Evolutionary conservation across 345 rosid species (phyloP).

Genomic region (Carallia brachiata): DNA sequence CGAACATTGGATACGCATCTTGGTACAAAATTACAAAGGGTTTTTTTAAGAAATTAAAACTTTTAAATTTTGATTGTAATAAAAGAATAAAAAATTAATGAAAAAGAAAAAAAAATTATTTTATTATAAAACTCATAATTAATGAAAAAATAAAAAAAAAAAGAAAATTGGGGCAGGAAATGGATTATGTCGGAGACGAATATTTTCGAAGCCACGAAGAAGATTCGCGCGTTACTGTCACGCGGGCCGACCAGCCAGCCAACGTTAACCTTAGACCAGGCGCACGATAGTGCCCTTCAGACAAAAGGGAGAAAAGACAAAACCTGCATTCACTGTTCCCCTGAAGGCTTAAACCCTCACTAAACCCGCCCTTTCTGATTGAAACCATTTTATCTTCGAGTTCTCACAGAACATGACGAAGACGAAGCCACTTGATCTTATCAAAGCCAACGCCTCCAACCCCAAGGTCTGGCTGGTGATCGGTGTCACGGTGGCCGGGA

Average conservation of each 20-base stretch:
- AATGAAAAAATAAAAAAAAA: too few relatives aligned
- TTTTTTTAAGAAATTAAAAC: too few relatives aligned
- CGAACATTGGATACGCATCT: too few relatives aligned
- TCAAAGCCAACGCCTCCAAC: slow-evolving; percentile 49
- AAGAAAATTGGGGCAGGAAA: too few relatives aligned
- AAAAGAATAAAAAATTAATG: too few relatives aligned
- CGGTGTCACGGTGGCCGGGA: slow-evolving; percentile 75
- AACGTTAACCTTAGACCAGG: background rate
- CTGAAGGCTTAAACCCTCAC: slow-evolving; percentile 8
- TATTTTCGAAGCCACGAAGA: background rate
- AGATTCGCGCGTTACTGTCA: background rate
- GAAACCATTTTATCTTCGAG: background rate
- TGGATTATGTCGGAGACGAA: too few relatives aligned
- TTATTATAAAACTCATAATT: too few relatives aligned
- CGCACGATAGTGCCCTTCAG: background rate
- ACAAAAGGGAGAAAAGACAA: background rate
- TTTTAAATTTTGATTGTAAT: too few relatives aligned
- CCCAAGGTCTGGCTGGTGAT: slow-evolving; percentile 76
- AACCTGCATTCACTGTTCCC: background rate
- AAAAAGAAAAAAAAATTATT: too few relatives aligned
- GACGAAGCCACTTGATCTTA: slow-evolving; percentile 45
- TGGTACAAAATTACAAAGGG: too few relatives aligned
- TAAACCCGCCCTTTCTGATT: slow-evolving; percentile 5
- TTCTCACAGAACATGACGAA: slow-evolving; percentile 12
- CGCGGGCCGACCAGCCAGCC: background rate